phyloP scores from a whole-genome alignment of 2,329 filamentous ascomycete species.

The Achaetomium macrosporum region DNA sequence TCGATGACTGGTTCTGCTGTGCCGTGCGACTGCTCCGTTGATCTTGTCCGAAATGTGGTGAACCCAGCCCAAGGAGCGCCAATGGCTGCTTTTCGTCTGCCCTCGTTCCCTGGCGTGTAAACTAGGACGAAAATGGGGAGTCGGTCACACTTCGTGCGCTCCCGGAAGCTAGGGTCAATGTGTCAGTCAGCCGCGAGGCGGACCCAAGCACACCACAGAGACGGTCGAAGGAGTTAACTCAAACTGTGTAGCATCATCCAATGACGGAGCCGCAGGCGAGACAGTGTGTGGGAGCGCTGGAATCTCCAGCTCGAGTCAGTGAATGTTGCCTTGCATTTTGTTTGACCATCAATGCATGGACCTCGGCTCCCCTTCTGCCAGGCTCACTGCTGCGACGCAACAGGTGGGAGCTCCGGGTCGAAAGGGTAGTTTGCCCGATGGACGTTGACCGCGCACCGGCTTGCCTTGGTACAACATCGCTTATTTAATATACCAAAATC shows the following conservation, averaged over 20 bases:
- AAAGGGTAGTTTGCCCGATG: not conserved
- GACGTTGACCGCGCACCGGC: not conserved
- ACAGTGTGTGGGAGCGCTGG: not conserved
- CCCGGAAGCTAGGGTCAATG: not conserved
- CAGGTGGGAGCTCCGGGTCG: not conserved
- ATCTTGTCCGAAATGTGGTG: not conserved
- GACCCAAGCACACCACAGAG: too few species aligned
- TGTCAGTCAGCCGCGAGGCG: too few species aligned
- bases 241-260: not conserved
- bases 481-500: conserved; percentile 4
- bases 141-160: not conserved
- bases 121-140: not conserved
- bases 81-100: not conserved
- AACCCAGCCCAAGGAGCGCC: not conserved
- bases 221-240: too few species aligned
- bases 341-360: too few species aligned
- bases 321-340: too few species aligned
- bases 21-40: too few species aligned
- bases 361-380: not conserved
- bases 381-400: not conserved
- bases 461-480: not conserved
- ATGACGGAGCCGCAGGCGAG: not conserved
- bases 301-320: too few species aligned
- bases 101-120: not conserved
- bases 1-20: too few species aligned